Percentiles rank a stretch among this genome's conserved stretches.
Evolutionary conservation across 441 rosid genomes (phyloP).

Genomic region (Erodium texanum): DNA sequence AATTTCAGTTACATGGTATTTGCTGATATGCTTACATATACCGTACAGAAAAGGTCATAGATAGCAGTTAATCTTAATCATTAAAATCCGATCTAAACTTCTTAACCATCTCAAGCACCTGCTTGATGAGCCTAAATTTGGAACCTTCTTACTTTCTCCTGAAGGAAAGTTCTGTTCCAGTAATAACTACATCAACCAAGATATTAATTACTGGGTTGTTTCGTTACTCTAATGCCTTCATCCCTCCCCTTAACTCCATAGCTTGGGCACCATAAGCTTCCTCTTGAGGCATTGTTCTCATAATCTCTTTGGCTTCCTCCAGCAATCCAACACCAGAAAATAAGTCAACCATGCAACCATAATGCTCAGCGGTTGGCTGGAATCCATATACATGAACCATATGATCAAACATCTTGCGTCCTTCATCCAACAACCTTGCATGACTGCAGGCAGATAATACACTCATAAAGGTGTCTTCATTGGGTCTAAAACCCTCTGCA

Average conservation of each 20-base stretch:
- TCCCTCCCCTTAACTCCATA: background rate
- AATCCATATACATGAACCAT: slow-evolving; percentile 31
- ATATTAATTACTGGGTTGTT: background rate
- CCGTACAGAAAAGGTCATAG: background rate
- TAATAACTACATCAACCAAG: background rate
- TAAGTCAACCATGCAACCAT: slow-evolving; percentile 47
- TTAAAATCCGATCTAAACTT: background rate
- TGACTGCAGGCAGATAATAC: slow-evolving; percentile 39
- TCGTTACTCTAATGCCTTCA: background rate
- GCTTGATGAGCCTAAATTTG: background rate
- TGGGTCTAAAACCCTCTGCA: slow-evolving; percentile 33
- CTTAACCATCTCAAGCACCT: background rate
- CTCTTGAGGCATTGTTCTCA: slow-evolving; percentile 23
- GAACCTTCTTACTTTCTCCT: background rate
- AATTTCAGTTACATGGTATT: background rate
- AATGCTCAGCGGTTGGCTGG: slow-evolving; percentile 39
- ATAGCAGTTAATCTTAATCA: background rate
- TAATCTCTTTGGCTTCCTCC: slow-evolving; percentile 36
- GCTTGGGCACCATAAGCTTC: slow-evolving; percentile 22
- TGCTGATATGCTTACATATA: background rate
- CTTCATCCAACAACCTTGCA: slow-evolving; percentile 37
- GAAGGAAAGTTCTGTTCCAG: background rate
- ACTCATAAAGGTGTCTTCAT: slow-evolving; percentile 27
- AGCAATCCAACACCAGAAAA: slow-evolving; percentile 35
- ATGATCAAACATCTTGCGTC: slow-evolving; percentile 26